Evolutionary conservation across 352 stramenopile genomes (phyloP).

Genomic region (Phytophthora ramorum): DNA sequence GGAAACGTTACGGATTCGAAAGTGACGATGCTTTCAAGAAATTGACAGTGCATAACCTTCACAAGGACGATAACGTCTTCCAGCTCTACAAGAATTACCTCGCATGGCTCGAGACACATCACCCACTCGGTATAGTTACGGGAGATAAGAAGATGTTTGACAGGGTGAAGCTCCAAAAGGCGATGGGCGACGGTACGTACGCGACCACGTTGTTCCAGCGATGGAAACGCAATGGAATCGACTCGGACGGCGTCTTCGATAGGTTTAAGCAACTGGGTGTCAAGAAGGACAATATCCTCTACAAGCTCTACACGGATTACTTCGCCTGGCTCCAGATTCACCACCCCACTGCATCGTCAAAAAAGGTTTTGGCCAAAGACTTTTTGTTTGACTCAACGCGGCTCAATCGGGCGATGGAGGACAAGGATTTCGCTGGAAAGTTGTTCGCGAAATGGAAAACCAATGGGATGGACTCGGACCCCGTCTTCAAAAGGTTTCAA

Average conservation of each 20-base stretch:
- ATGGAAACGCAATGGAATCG: neutral
- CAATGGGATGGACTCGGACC: neutral
- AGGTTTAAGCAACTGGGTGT: neutral
- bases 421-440: neutral
- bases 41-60: neutral
- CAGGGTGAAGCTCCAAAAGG: neutral
- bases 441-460: too few relatives aligned
- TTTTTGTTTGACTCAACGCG: neutral
- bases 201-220: neutral
- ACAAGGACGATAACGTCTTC: neutral
- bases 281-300: neutral
- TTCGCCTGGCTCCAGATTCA: neutral
- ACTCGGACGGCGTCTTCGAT: neutral
- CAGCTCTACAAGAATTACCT: neutral
- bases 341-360: neutral
- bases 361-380: too few relatives aligned
- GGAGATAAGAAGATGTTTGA: neutral
- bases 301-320: slow-evolving; percentile 6
- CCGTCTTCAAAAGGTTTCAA: too few relatives aligned
- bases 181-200: neutral
- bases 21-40: neutral
- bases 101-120: neutral
- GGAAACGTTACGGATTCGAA: slow-evolving; percentile 2
- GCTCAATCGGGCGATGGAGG: neutral
- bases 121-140: neutral